phyloP scores from a whole-genome alignment of 179 eudicot genomes.

The Camellia oleifera region DNA sequence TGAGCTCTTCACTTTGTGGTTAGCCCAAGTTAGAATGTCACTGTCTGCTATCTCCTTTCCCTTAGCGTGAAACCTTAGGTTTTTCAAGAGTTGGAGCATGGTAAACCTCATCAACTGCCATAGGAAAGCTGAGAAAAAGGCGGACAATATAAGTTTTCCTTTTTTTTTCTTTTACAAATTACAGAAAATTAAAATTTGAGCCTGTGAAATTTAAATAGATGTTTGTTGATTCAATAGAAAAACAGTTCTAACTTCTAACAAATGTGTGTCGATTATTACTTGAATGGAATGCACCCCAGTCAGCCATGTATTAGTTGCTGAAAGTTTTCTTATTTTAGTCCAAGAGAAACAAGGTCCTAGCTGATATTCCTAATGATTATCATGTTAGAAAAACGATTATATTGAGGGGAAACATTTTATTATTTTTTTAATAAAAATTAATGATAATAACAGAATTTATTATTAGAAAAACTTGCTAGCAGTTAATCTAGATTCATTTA shows the following conservation, averaged over 20 bases:
- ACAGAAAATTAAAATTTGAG: not conserved
- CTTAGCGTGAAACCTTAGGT: slow-evolving; percentile 65
- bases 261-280: not conserved
- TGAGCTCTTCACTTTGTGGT: slow-evolving; percentile 54
- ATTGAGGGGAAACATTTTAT: too few species aligned
- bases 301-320: not conserved
- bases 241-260: not conserved
- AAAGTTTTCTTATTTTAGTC: not conserved
- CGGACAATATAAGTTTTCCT: too few species aligned
- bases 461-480: too few species aligned
- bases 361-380: not conserved
- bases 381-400: not conserved
- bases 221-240: not conserved
- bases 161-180: too few species aligned
- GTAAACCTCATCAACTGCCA: slow-evolving; percentile 88
- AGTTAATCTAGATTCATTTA: not conserved
- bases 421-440: too few species aligned
- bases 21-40: slow-evolving; percentile 81
- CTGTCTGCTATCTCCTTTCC: slow-evolving; percentile 72
- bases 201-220: not conserved
- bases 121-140: slow-evolving; percentile 51
- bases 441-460: too few species aligned
- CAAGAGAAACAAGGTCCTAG: not conserved
- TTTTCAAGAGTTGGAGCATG: slow-evolving; percentile 71
- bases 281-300: not conserved